Percentiles rank a stretch among this genome's conserved stretches.
Conservation (phyloP, 2,329 filamentous ascomycete genomes). For the Colletotrichum caudatum region DNA sequence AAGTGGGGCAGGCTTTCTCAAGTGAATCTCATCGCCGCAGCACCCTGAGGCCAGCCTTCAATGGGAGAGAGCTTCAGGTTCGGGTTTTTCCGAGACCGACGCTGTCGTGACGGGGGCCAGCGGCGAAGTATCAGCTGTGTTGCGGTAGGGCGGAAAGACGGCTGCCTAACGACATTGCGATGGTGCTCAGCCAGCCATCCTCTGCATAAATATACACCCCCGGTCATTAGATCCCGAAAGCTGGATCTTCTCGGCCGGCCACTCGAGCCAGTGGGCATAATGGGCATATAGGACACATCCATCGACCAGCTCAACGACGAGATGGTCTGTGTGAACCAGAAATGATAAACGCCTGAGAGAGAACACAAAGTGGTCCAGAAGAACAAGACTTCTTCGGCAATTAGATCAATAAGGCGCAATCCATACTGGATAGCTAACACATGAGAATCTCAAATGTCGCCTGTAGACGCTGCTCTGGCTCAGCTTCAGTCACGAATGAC, state of each 20-base stretch:
- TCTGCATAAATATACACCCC: constrained; percentile 45
- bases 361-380: constrained; percentile 42
- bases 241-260: constrained; percentile 32
- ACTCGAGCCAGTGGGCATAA: constrained; percentile 23
- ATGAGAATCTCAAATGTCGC: constrained; percentile 39
- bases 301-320: constrained; percentile 35
- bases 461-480: constrained; percentile 18
- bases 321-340: constrained; percentile 44
- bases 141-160: not conserved
- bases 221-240: constrained; percentile 32
- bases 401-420: constrained; percentile 31
- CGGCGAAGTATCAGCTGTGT: not conserved
- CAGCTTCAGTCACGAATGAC: constrained; percentile 34
- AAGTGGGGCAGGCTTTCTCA: not conserved
- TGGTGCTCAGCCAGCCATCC: constrained; percentile 21
- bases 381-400: constrained; percentile 37
- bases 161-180: not conserved
- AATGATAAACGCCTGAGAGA: constrained; percentile 40
- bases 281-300: not conserved
- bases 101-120: no score
- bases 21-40: not conserved
- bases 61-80: not conserved
- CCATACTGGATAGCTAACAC: constrained; percentile 41
- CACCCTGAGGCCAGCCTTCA: not conserved
- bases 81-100: not conserved